Conservation (phyloP, 2,329 filamentous ascomycete species). For the Ascochyta fabae region DNA sequence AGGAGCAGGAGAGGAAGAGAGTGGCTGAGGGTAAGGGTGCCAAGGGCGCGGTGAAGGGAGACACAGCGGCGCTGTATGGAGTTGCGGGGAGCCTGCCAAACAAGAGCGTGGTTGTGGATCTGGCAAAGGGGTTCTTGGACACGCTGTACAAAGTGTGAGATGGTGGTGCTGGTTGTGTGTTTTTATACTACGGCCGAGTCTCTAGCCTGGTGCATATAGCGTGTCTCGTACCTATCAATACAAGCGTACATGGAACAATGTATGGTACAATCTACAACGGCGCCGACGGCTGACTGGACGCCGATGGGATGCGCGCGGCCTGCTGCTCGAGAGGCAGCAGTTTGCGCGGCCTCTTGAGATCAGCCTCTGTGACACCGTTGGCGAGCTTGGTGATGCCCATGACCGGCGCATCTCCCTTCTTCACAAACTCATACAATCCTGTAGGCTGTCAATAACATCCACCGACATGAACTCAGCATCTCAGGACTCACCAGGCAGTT, state of each 20-base stretch:
- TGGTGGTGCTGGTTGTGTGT: not conserved
- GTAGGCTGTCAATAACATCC: conserved; percentile 18
- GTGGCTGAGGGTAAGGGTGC: conserved; percentile 71
- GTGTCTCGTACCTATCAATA: conserved; percentile 5
- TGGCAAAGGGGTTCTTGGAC: conserved; percentile 91
- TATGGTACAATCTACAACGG: conserved; percentile 20
- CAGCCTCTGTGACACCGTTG: conserved; percentile 80
- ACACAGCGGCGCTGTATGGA: conserved; percentile 89
- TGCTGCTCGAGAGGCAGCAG: conserved; percentile 61
- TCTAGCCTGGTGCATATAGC: not conserved
- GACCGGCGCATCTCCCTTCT: conserved; percentile 85
- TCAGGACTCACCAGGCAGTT: conserved; percentile 76
- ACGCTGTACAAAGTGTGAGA: conserved; percentile 82
- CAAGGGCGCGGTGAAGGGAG: conserved; percentile 68
- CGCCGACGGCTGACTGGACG: conserved; percentile 7
- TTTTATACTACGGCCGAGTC: not conserved
- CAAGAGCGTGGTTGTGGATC: conserved; percentile 89
- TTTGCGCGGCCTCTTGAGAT: conserved; percentile 80
- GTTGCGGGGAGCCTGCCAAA: conserved; percentile 94
- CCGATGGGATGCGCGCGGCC: conserved; percentile 72
- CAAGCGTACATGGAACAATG: conserved; percentile 4
- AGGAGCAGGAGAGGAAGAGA: conserved; percentile 79
- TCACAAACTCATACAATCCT: conserved; percentile 92
- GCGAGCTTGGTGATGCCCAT: conserved; percentile 91
- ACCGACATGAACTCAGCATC: not conserved